Percentiles rank a stretch among this genome's conserved stretches.
Conservation (phyloP, 441 rosid genomes). For the Pelargonium australe region DNA sequence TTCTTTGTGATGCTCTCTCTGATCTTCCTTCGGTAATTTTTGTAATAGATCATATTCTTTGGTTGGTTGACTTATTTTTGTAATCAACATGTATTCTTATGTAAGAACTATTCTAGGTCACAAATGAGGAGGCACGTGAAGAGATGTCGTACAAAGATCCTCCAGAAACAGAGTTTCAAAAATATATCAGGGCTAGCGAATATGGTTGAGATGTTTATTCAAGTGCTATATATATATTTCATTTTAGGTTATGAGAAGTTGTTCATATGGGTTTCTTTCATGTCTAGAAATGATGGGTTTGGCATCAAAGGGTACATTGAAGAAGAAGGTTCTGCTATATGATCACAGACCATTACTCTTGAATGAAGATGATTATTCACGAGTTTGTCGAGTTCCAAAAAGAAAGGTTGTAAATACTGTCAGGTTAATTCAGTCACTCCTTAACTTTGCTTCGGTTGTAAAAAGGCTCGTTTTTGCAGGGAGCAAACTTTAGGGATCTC, state of each 20-base stretch:
- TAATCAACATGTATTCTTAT: not conserved
- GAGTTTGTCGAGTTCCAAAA: conserved; percentile 55
- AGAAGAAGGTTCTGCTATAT: conserved; percentile 35
- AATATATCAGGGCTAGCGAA: conserved; percentile 36
- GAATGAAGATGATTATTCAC: conserved; percentile 47
- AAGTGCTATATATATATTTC: not conserved
- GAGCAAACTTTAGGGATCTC: conserved; percentile 65
- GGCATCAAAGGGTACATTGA: conserved; percentile 6
- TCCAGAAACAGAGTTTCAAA: conserved; percentile 54
- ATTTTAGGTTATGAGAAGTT: not conserved
- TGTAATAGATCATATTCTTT: not conserved
- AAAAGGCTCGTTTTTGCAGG: conserved; percentile 26
- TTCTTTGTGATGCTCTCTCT: conserved; percentile 49
- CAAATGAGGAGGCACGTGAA: conserved; percentile 41
- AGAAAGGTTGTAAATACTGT: conserved; percentile 38
- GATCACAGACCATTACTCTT: conserved; percentile 54
- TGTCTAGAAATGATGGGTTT: conserved; percentile 3
- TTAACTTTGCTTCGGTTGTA: not conserved
- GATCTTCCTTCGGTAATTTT: conserved; percentile 55
- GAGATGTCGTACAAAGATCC: conserved; percentile 42
- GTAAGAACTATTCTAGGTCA: conserved; percentile 32
- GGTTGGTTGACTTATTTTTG: not conserved
- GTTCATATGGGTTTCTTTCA: conserved; percentile 5
- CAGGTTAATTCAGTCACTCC: not conserved
- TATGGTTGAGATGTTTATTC: conserved; percentile 29